These are phyloP conservation scores for Arthrobotrys pseudoclavata DNA, from an alignment of 2,329 filamentous ascomycete genomes.

Conservation along the genomic window DNA sequence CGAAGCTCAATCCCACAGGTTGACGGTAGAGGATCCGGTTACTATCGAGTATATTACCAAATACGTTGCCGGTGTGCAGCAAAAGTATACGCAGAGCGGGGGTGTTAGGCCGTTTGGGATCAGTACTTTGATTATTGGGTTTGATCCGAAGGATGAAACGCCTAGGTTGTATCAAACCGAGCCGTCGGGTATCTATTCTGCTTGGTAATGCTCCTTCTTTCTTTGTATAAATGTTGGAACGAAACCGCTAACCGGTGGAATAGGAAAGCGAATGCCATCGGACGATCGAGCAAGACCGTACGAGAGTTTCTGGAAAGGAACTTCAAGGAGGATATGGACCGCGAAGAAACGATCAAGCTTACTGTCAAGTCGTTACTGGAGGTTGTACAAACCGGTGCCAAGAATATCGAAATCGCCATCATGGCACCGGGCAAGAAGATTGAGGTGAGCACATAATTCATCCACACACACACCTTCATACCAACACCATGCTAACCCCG, in stretches of 20 bases:
- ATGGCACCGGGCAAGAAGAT: conserved; percentile 93
- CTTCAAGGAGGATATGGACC: conserved; percentile 98
- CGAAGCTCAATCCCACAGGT: conserved; percentile 95
- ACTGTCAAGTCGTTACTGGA: conserved; percentile 98
- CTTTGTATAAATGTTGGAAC: conserved; percentile 4
- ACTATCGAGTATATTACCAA: conserved; percentile 99
- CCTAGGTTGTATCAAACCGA: conserved; percentile 97
- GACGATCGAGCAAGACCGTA: conserved; percentile 97
- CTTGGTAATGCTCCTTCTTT: conserved; percentile 78
- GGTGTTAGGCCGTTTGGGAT: conserved; percentile 99
- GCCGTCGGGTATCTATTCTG: conserved; percentile 99
- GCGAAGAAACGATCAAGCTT: conserved; percentile 93
- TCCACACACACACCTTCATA: neutral
- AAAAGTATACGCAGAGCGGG: conserved; percentile 98
- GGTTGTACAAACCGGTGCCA: conserved; percentile 97
- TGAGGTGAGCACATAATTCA: conserved; percentile 68
- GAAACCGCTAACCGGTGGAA: conserved; percentile 46
- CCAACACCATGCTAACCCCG: neutral
- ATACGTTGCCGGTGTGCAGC: conserved; percentile 96
- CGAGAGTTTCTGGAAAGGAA: conserved; percentile 98
- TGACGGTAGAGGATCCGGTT: conserved; percentile 96
- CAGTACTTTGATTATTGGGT: conserved; percentile 97
- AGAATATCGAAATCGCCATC: conserved; percentile 99
- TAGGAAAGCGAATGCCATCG: conserved; percentile 99
- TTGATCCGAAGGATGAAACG: conserved; percentile 90